Conservation (phyloP, 2,329 filamentous ascomycete species). For the Pyrenochaeta sp. region DNA sequence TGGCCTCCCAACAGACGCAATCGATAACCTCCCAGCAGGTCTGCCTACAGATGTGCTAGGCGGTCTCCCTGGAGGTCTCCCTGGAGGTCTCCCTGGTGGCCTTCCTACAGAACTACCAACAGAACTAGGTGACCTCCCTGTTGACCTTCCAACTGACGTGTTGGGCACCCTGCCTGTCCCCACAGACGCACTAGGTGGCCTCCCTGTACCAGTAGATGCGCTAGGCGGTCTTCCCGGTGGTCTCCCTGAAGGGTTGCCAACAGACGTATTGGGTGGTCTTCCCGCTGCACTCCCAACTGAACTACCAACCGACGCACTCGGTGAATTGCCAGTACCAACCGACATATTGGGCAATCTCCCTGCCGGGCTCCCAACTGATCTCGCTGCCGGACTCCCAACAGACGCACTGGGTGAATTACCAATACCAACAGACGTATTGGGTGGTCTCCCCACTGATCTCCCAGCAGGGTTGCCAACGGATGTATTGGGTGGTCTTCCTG, state of each 20-base stretch:
- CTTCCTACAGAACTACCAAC: conserved; percentile 2
- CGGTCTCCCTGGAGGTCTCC: background rate
- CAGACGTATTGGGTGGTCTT: background rate
- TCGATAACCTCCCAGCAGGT: background rate
- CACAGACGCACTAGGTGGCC: background rate
- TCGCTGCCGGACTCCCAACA: conserved; percentile 1
- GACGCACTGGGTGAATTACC: background rate
- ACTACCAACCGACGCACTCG: background rate
- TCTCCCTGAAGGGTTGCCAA: background rate
- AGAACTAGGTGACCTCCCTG: background rate
- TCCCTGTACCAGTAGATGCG: background rate
- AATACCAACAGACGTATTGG: background rate
- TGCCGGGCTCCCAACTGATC: background rate
- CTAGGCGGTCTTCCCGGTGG: background rate
- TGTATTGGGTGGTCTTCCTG: background rate
- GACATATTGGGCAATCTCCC: conserved; percentile 1
- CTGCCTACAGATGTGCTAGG: background rate
- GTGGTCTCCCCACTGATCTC: background rate
- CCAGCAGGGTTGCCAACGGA: background rate
- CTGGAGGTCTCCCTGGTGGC: conserved; percentile 1
- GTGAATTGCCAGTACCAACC: background rate
- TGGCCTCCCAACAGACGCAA: background rate
- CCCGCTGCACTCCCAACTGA: background rate
- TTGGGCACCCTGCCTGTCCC: conserved; percentile 1
- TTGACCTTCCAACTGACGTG: background rate